Evolutionary conservation across 352 stramenopile species (phyloP).

Genomic region (Elongisporangium anandrum): DNA sequence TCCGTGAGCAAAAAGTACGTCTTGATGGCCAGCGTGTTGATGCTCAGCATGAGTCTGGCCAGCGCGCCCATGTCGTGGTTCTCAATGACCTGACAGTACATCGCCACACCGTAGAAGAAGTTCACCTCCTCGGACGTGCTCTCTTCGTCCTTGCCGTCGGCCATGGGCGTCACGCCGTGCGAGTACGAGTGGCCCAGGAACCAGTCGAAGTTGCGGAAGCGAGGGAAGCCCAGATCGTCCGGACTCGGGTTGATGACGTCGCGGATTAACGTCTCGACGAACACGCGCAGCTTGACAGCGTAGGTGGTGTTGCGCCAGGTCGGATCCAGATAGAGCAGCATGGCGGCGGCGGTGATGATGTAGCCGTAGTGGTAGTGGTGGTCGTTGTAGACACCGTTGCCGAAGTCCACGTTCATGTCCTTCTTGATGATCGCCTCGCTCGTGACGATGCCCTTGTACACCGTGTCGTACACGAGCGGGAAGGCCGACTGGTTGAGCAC

Average conservation of each 20-base stretch:
- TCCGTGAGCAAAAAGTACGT: constrained; percentile 64
- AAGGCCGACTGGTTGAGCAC: constrained; percentile 37
- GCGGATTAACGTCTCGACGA: constrained; percentile 48
- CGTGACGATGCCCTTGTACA: constrained; percentile 64
- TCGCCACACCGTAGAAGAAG: constrained; percentile 50
- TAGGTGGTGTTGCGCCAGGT: constrained; percentile 30
- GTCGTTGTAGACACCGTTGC: constrained; percentile 70
- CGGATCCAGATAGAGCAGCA: constrained; percentile 35
- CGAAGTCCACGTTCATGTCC: constrained; percentile 72
- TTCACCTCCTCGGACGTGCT: constrained; percentile 71
- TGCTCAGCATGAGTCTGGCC: constrained; percentile 55
- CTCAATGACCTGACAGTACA: constrained; percentile 47
- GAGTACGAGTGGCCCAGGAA: constrained; percentile 67
- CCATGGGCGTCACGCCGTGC: constrained; percentile 64
- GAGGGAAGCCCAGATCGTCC: constrained; percentile 41
- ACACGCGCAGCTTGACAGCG: constrained; percentile 28
- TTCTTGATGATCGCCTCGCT: constrained; percentile 47
- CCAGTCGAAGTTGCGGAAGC: constrained; percentile 61
- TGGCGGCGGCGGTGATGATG: constrained; percentile 44
- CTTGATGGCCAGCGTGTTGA: constrained; percentile 49
- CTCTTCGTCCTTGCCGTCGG: constrained; percentile 69
- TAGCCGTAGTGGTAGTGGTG: constrained; percentile 80
- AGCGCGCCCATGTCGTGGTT: constrained; percentile 30
- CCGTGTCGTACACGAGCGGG: constrained; percentile 61
- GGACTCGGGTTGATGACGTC: constrained; percentile 36